Evolutionary conservation across 2,329 filamentous ascomycete species (phyloP), one percentile per base, ranked within the genome.

Genomic region (Davidsoniella eucalypti): DNA sequence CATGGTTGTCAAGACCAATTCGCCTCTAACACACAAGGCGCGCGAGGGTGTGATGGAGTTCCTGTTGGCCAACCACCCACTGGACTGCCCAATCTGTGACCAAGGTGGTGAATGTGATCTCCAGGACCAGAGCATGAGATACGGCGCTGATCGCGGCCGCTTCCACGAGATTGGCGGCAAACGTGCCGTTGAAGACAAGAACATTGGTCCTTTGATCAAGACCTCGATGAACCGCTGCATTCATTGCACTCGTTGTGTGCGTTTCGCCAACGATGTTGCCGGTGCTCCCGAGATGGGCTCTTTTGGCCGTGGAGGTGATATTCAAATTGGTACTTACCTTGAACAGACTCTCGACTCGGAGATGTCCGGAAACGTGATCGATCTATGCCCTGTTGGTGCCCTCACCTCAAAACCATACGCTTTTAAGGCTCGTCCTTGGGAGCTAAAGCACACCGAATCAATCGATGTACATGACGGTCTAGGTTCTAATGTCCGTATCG

Each of bases 191-290:
- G 92, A 98, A 71, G 92, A 98, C 69, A 98, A 98, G 77, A 96
- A 98, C 67, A 95, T 98, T 61, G 92, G 92, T 36, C 92, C 92
- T 49, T 68, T 98, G 58, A 85, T 98, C 70, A 98, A 98, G 78
- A 98, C 92, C 3, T 98, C 92, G 46, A 98, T 98, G 92, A 98
- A 98, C 75, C 79, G 92, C 65, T 98, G 92, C 68, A 98, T 98
- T 61, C 92, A 98, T 73, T 98, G 92, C 75, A 98, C 92, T 56
- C 81, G 92, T 61, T 98, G 92, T 69, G 80, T 98, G 59, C 87
- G 92, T 63, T 98, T 98, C 68, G 85, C 92, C 64, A 98, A 96
- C 68, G 92, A 98, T 61, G 75, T 98, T 61, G 92, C 92, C 55
- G 92, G 92, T 61, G 92, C 92, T 54, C 87, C 92, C 36, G 92